Evolutionary conservation across 192 early-diverging fungal species (phyloP).

Genomic region (Entomortierella beljakovae): DNA sequence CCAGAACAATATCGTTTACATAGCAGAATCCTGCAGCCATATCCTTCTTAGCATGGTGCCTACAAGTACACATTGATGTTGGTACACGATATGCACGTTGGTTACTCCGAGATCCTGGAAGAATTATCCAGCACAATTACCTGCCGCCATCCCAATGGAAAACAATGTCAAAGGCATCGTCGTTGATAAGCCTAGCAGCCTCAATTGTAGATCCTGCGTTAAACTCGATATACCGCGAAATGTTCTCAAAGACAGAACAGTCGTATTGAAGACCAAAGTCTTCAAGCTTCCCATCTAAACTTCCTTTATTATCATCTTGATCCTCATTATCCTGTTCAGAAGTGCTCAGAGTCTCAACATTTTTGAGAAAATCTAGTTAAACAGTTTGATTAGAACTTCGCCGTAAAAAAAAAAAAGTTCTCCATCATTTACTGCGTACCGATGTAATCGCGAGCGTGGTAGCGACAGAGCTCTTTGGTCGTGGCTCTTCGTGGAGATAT

Average conservation of each 20-base stretch:
- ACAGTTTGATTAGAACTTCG: background rate
- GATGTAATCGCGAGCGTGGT: constrained; percentile 48
- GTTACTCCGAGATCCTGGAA: background rate
- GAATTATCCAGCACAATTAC: constrained; percentile 46
- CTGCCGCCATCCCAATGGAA: constrained; percentile 95
- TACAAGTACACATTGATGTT: constrained; percentile 7
- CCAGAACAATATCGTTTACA: constrained; percentile 91
- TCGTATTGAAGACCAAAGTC: constrained; percentile 54
- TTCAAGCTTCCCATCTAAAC: constrained; percentile 29
- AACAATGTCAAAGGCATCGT: constrained; percentile 52
- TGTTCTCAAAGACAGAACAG: constrained; percentile 50
- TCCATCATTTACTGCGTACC: constrained; percentile 13
- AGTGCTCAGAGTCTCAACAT: background rate
- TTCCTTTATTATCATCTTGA: background rate
- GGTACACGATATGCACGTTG: background rate
- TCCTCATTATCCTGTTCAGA: constrained; percentile 3
- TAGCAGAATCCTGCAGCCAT: constrained; percentile 94
- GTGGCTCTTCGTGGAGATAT: constrained; percentile 45
- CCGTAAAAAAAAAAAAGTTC: background rate
- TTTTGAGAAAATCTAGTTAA: constrained; percentile 20
- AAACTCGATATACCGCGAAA: constrained; percentile 40
- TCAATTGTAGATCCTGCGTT: constrained; percentile 51
- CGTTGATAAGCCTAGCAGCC: constrained; percentile 42
- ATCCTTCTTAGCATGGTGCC: constrained; percentile 57
- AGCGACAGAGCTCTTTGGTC: constrained; percentile 37